These are phyloP conservation scores for Paraphaeosphaeria sporulosa DNA, from an alignment of 2,329 filamentous ascomycete species.

Conservation along the genomic window DNA sequence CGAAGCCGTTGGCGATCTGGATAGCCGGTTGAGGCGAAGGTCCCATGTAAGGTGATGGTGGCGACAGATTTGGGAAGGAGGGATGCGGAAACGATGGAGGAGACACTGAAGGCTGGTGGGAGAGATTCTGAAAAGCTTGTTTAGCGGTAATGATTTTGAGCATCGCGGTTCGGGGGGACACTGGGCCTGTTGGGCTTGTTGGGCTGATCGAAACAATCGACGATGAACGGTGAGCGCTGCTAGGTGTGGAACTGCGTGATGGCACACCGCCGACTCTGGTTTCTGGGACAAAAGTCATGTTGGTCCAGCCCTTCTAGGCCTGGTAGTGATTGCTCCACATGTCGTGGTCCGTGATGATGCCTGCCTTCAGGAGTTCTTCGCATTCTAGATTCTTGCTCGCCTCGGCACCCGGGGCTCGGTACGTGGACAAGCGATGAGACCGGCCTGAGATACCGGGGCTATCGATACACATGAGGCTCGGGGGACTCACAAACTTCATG, in stretches of 20 bases:
- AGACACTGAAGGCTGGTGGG: slow-evolving; percentile 15
- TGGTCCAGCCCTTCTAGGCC: slow-evolving; percentile 2
- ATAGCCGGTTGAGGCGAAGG: slow-evolving; percentile 21
- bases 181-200: slow-evolving; percentile 24
- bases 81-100: slow-evolving; percentile 7
- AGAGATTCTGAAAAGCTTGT: slow-evolving; percentile 23
- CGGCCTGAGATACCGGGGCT: slow-evolving; percentile 33
- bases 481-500: not conserved
- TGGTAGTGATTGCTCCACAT: slow-evolving; percentile 5
- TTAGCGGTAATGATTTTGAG: slow-evolving; percentile 32
- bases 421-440: slow-evolving; percentile 24
- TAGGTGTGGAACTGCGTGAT: slow-evolving; percentile 5
- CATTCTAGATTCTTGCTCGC: not conserved
- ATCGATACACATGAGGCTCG: slow-evolving; percentile 38
- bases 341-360: slow-evolving; percentile 5
- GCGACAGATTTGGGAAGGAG: not conserved
- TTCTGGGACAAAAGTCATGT: slow-evolving; percentile 12
- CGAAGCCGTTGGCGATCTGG: slow-evolving; percentile 40
- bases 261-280: slow-evolving; percentile 11
- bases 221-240: slow-evolving; percentile 8
- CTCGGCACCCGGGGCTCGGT: slow-evolving; percentile 13
- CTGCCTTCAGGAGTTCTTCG: not conserved
- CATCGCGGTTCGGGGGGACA: slow-evolving; percentile 39
- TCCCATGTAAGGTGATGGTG: not conserved
- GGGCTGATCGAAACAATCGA: slow-evolving; percentile 21